These are phyloP conservation scores for Rubroboletus satanas DNA, from an alignment of 768 basidiomycete species.

Conservation along the genomic window DNA sequence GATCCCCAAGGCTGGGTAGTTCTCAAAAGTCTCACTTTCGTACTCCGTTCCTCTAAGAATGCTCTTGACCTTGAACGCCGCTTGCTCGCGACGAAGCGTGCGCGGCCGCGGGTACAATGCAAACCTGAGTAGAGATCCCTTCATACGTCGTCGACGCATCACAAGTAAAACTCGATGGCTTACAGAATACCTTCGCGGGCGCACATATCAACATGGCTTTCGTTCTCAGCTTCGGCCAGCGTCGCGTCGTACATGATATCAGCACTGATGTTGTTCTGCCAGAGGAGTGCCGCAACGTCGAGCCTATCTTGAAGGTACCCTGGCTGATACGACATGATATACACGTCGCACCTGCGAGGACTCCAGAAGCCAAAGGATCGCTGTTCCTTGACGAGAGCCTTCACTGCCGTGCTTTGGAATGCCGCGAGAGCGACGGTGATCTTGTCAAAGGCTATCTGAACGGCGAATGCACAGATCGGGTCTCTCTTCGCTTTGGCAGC, in stretches of 20 bases:
- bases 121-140: slow-evolving; percentile 45
- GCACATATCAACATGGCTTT: slow-evolving; percentile 65
- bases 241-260: slow-evolving; percentile 86
- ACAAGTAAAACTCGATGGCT: slow-evolving; percentile 22
- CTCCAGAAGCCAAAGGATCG: slow-evolving; percentile 87
- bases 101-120: slow-evolving; percentile 53
- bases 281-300: slow-evolving; percentile 71
- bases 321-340: slow-evolving; percentile 72
- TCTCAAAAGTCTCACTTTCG: slow-evolving; percentile 44
- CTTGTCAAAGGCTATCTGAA: slow-evolving; percentile 78
- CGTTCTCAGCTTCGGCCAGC: slow-evolving; percentile 56
- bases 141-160: slow-evolving; percentile 26
- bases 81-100: slow-evolving; percentile 51
- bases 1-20: neutral
- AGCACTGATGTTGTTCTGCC: slow-evolving; percentile 79
- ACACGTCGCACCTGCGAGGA: slow-evolving; percentile 85
- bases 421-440: slow-evolving; percentile 66
- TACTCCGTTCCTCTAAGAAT: slow-evolving; percentile 74
- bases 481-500: slow-evolving; percentile 52
- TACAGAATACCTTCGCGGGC: slow-evolving; percentile 82
- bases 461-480: slow-evolving; percentile 60
- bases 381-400: slow-evolving; percentile 69
- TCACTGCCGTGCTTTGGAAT: slow-evolving; percentile 63
- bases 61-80: slow-evolving; percentile 80
- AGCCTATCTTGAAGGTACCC: slow-evolving; percentile 75